phyloP scores from a whole-genome alignment of 108 stramenopile species.

The Seminavis robusta region DNA sequence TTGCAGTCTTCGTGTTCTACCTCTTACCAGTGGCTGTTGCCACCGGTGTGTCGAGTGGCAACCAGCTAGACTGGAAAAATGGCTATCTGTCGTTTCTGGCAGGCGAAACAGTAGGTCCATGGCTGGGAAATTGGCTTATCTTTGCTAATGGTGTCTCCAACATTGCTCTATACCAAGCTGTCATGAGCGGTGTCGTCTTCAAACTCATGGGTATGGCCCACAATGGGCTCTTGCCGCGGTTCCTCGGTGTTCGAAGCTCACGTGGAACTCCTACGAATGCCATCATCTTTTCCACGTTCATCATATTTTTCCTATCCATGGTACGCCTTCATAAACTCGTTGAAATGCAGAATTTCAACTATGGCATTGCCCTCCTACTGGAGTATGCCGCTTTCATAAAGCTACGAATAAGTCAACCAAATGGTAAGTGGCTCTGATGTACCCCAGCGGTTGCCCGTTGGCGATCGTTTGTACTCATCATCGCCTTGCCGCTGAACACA shows the following conservation, averaged over 20 bases:
- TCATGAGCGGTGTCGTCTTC: constrained; percentile 86
- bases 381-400: constrained; percentile 94
- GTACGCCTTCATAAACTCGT: constrained; percentile 72
- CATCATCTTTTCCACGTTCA: constrained; percentile 71
- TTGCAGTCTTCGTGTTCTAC: constrained; percentile 63
- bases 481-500: no score
- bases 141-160: constrained; percentile 88
- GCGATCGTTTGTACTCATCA: no score
- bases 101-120: constrained; percentile 75
- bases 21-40: constrained; percentile 81
- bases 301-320: constrained; percentile 69
- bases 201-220: constrained; percentile 95
- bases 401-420: constrained; percentile 58
- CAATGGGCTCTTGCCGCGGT: constrained; percentile 81
- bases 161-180: constrained; percentile 91
- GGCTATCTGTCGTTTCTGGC: constrained; percentile 82
- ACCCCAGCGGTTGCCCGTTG: no score
- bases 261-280: constrained; percentile 90
- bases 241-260: constrained; percentile 64
- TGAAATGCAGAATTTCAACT: constrained; percentile 92
- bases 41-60: constrained; percentile 61
- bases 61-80: constrained; percentile 82
- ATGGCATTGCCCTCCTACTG: constrained; percentile 73
- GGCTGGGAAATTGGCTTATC: constrained; percentile 92
- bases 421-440: no score